Evolutionary conservation across 129 eudicot genomes (phyloP), one percentile per base, ranked within the genome.

Genomic region (Logfia minima): DNA sequence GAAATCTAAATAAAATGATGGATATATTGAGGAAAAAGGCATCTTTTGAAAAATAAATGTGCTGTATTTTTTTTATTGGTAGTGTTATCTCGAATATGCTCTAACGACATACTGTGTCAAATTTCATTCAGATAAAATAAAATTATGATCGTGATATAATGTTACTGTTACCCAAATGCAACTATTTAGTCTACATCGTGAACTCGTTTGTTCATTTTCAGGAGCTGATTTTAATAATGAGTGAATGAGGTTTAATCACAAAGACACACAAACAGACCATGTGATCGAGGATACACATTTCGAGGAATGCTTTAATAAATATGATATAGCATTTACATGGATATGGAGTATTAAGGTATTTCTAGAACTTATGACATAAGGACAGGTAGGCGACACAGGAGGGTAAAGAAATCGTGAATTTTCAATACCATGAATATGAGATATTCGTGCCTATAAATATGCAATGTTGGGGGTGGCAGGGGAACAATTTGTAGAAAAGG

Each of bases 391-490:
- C 39, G n/a, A 77, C 65, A 16, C 75, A 52, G 41, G 75, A 55
- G 75, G 59, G 58, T 39, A 67, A 58, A 55, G 58, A 39, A 55
- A 53, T 41, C 11, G 26, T 11, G 19, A 22, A 18, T 60, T 78
- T 69, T 31, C 23, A 41, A 60, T 69, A 78, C 24, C 41, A 39
- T 22, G 81, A 77, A 78, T 45, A 69, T 69, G 82, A 78, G 82
- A 78, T 58, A 39, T 78, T 78, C 70, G 76, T 78, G 82, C 70
- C 81, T 37, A 24, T 58, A 71, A 78, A 78, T 52, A 68, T 78
- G 81, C 81, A 28, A 35, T 37, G 75, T 58, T 18, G 58, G 76
- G 80, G 80, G 80, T 66, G 67, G 66, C 74, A 66, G 34, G 80
- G 82, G 82, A 78, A 78, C 75, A 78, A 69, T 68, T 69, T 5